A percentile compares a stretch with the other conserved stretches of the same genome.
Evolutionary conservation across 805 yeast genomes (phyloP).

Genomic region (Saturnispora kantuleensis): DNA sequence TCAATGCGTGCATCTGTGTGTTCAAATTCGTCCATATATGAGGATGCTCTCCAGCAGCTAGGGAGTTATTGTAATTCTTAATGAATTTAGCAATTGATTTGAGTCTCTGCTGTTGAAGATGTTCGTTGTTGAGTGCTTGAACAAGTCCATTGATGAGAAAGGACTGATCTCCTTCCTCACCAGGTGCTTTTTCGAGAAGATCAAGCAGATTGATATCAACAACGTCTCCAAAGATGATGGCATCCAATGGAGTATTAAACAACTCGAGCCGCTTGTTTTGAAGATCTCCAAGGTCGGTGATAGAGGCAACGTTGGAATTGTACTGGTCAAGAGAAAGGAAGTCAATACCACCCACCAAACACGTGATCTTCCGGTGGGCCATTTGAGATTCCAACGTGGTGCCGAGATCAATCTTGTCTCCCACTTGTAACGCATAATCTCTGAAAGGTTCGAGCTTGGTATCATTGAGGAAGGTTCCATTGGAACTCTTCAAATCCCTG

Average conservation of each 20-base stretch:
- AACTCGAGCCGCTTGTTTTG: constrained; percentile 22
- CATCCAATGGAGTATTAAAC: constrained; percentile 28
- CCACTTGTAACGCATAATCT: constrained; percentile 58
- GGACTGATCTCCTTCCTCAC: constrained; percentile 23
- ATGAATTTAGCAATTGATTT: constrained; percentile 46
- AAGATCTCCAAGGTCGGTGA: constrained; percentile 20
- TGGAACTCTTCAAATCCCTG: constrained; percentile 81
- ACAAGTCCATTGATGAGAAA: constrained; percentile 46
- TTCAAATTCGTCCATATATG: not conserved
- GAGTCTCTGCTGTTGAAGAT: constrained; percentile 47
- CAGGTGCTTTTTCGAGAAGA: constrained; percentile 7
- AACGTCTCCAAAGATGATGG: constrained; percentile 28
- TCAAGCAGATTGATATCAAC: constrained; percentile 19
- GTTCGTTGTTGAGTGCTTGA: constrained; percentile 46
- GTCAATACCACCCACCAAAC: constrained; percentile 65
- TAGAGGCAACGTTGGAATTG: constrained; percentile 17
- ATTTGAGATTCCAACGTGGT: constrained; percentile 67
- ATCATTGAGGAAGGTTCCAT: constrained; percentile 89
- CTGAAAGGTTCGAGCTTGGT: constrained; percentile 52
- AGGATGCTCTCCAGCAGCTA: constrained; percentile 4
- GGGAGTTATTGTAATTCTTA: constrained; percentile 32
- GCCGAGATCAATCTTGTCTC: constrained; percentile 87
- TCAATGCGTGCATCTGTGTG: not conserved
- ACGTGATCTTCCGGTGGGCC: constrained; percentile 79
- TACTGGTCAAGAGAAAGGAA: constrained; percentile 36